phyloP scores from a whole-genome alignment of 371 early-diverging fungal species.

The Apophysomyces elegans region DNA sequence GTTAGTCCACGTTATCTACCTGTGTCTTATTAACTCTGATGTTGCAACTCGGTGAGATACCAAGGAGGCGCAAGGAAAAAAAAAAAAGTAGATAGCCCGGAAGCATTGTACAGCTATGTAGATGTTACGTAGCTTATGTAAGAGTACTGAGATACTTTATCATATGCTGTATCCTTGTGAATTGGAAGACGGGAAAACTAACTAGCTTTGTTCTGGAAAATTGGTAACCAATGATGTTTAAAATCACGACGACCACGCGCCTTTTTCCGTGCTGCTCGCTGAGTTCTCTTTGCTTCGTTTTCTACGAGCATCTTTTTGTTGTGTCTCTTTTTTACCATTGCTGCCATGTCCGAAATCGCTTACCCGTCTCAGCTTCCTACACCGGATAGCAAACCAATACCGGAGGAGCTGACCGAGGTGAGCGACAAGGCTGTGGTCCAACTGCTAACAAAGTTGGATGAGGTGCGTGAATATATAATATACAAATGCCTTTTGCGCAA shows the following conservation, averaged over 20 bases:
- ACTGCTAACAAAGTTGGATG: conserved; percentile 29
- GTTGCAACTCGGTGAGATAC: no score
- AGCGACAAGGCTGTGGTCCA: conserved; percentile 26
- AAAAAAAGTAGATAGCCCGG: no score
- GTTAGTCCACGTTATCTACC: no score
- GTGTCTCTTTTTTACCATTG: background rate
- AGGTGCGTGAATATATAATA: conserved; percentile 18
- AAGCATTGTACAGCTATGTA: no score
- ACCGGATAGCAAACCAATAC: background rate
- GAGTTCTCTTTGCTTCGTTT: background rate
- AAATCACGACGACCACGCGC: background rate
- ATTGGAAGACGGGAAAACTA: no score
- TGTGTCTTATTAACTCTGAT: no score
- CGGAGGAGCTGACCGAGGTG: background rate
- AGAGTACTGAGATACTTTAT: no score
- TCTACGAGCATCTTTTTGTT: background rate
- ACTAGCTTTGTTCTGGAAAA: no score
- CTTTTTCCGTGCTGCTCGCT: background rate
- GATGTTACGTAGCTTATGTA: no score
- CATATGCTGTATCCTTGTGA: no score
- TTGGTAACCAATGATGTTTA: background rate
- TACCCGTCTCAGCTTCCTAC: conserved; percentile 5
- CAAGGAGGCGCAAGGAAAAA: no score
- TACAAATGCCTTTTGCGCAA: background rate
- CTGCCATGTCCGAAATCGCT: conserved; percentile 7